phyloP scores from a whole-genome alignment of 1,284 basidiomycete genomes.

The Gymnopus androsaceus region DNA sequence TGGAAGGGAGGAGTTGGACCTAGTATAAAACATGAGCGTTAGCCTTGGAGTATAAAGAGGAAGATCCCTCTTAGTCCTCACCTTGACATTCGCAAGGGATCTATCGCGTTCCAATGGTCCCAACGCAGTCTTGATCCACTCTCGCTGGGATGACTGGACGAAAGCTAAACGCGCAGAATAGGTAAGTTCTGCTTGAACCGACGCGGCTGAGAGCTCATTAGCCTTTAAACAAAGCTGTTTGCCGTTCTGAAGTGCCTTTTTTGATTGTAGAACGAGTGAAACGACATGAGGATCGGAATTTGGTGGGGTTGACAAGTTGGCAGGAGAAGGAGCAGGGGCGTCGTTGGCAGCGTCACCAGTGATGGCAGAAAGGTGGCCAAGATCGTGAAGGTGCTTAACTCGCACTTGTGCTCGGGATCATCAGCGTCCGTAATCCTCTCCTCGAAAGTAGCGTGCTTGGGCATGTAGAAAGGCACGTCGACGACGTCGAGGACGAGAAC shows the following conservation, averaged over 20 bases:
- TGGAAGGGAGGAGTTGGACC: not conserved
- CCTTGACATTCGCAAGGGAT: not conserved
- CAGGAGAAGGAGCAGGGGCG: no score
- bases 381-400: no score
- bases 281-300: conserved; percentile 54
- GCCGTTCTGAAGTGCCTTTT: conserved; percentile 76
- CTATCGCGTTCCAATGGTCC: not conserved
- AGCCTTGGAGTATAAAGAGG: not conserved
- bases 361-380: no score
- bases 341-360: no score
- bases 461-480: no score
- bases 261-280: conserved; percentile 74
- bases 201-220: conserved; percentile 57
- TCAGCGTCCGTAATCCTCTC: no score
- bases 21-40: not conserved
- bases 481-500: no score
- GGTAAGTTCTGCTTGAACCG: conserved; percentile 26
- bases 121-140: not conserved
- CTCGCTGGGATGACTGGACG: not conserved
- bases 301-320: conserved; percentile 11
- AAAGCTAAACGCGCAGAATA: not conserved
- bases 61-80: not conserved
- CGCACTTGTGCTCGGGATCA: no score
- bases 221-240: conserved; percentile 71
- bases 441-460: no score